Evolutionary conservation across 371 early-diverging fungal species (phyloP).

Genomic region (Lichtheimia corymbifera): DNA sequence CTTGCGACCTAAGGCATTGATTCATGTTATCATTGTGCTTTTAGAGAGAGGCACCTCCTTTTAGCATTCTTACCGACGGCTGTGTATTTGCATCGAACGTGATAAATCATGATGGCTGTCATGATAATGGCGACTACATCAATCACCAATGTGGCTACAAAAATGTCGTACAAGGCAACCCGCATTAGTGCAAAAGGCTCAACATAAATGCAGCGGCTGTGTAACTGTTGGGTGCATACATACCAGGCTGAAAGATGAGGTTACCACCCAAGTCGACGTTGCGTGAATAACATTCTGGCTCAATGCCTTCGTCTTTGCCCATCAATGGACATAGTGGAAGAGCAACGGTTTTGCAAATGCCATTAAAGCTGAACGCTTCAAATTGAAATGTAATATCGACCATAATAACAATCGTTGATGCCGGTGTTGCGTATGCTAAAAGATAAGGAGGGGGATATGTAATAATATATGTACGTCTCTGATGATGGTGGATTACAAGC

Average conservation of each 20-base stretch:
- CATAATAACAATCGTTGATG: conserved; percentile 14
- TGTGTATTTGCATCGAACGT: conserved; percentile 94
- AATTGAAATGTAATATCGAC: conserved; percentile 52
- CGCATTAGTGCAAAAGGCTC: too few species aligned
- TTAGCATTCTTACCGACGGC: conserved; percentile 84
- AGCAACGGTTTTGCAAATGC: conserved; percentile 81
- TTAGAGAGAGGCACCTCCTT: not conserved
- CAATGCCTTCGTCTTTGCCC: conserved; percentile 68
- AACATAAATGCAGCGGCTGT: too few species aligned
- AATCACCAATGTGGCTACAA: conserved; percentile 77
- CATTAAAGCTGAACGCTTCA: conserved; percentile 82
- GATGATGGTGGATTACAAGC: too few species aligned
- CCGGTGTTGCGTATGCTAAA: too few species aligned
- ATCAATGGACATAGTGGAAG: conserved; percentile 89
- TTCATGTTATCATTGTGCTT: not conserved
- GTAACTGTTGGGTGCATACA: conserved; percentile 1
- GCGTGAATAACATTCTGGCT: conserved; percentile 90
- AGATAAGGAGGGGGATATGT: too few species aligned
- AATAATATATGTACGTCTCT: too few species aligned
- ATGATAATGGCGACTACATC: conserved; percentile 90
- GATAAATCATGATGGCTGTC: conserved; percentile 96
- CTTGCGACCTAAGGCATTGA: conserved; percentile 72
- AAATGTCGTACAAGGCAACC: too few species aligned
- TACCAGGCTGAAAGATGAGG: conserved; percentile 90
- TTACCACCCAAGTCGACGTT: conserved; percentile 81